phyloP scores from a whole-genome alignment of 2,329 filamentous ascomycete genomes.

The Phymatotrichopsis omnivora region DNA sequence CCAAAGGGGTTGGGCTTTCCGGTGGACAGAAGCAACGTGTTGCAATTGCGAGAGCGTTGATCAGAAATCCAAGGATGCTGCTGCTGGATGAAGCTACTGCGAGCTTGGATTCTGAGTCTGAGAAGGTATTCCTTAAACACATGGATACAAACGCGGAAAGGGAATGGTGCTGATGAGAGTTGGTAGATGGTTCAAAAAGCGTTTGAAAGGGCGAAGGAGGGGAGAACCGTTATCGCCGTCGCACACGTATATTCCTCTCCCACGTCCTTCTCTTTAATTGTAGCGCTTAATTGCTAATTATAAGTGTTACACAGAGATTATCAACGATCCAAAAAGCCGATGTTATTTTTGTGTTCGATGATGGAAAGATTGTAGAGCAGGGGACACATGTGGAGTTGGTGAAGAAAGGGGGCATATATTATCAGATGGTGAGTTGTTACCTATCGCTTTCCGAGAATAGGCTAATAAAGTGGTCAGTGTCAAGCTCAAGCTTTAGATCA shows the following conservation, averaged over 20 bases:
- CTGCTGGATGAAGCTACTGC: conserved; percentile 66
- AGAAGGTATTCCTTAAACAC: no score
- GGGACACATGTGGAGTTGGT: conserved; percentile 38
- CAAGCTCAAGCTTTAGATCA: conserved; percentile 26
- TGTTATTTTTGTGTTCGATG: conserved; percentile 37
- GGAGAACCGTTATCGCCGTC: conserved; percentile 44
- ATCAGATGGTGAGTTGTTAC: conserved; percentile 26
- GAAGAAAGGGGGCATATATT: conserved; percentile 30
- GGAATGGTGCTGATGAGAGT: no score
- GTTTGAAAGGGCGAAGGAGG: conserved; percentile 29
- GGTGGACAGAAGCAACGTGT: conserved; percentile 66
- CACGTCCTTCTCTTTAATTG: background rate
- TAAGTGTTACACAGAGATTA: conserved; percentile 36
- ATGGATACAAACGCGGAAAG: conserved; percentile 35
- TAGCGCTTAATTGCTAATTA: no score
- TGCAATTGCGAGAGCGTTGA: conserved; percentile 58
- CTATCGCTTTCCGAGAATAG: background rate
- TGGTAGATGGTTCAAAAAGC: conserved; percentile 43
- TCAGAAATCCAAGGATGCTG: conserved; percentile 54
- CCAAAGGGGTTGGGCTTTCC: conserved; percentile 54
- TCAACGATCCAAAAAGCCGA: conserved; percentile 36
- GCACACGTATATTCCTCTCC: no score
- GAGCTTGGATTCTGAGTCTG: conserved; percentile 54
- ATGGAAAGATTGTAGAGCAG: conserved; percentile 36
- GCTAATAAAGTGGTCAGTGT: conserved; percentile 16